phyloP scores from a whole-genome alignment of 1,284 basidiomycete genomes.

The Singerocomus rubriflavus region DNA sequence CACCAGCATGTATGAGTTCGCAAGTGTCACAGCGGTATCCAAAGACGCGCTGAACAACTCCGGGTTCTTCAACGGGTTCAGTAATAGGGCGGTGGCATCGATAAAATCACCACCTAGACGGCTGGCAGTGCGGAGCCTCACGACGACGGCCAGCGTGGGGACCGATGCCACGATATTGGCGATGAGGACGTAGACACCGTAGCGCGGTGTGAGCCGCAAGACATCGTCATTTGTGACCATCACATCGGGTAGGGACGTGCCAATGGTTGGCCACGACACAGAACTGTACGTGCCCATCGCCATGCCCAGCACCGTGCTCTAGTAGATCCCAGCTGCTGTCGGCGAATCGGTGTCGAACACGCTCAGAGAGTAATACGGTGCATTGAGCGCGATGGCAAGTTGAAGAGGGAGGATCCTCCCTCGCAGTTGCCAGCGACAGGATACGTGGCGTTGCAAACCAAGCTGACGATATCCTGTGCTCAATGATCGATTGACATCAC shows the following conservation, averaged over 20 bases:
- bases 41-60: too few relatives aligned
- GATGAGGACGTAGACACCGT: slow-evolving; percentile 1
- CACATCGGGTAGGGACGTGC: not conserved
- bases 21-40: too few relatives aligned
- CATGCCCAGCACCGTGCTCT: not conserved
- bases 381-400: not conserved
- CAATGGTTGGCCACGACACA: not conserved
- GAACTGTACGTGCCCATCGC: not conserved
- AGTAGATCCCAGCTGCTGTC: not conserved
- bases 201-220: not conserved
- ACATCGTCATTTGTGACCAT: not conserved
- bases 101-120: not conserved
- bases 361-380: not conserved
- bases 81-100: not conserved
- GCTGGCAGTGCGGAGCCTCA: too few relatives aligned
- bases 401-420: not conserved
- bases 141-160: too few relatives aligned
- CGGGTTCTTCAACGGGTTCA: slow-evolving; percentile 1
- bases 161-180: not conserved
- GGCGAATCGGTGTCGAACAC: not conserved
- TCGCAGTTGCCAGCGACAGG: not conserved
- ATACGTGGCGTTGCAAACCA: slow-evolving; percentile 4
- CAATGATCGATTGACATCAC: not conserved
- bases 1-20: too few relatives aligned
- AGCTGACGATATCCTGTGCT: not conserved